Conservation (phyloP, 148 eudicot species). For the Spergularia bocconei region DNA sequence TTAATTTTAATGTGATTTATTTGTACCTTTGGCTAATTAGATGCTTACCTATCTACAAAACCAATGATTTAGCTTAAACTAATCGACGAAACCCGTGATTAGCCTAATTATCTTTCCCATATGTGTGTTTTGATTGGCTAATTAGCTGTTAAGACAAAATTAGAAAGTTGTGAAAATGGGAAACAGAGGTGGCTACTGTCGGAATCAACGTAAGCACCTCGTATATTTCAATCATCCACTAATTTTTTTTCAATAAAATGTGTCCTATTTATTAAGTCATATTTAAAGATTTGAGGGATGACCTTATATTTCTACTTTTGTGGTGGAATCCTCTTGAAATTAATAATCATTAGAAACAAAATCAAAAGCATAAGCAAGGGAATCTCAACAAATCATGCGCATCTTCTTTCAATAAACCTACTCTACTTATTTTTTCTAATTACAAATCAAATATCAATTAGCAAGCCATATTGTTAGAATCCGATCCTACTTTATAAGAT, state of each 20-base stretch:
- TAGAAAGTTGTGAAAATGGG: slow-evolving; percentile 38
- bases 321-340: too few relatives aligned
- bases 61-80: not conserved
- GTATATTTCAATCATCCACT: slow-evolving; percentile 8
- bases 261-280: not conserved
- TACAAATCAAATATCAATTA: not conserved
- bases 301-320: not conserved
- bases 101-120: too few relatives aligned
- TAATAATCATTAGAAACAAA: not conserved
- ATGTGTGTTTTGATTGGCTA: not conserved
- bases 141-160: slow-evolving; percentile 15
- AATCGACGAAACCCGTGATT: not conserved
- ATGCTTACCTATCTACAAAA: slow-evolving; percentile 22
- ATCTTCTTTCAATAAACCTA: slow-evolving; percentile 11
- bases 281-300: not conserved
- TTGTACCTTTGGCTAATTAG: not conserved
- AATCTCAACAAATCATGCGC: slow-evolving; percentile 29
- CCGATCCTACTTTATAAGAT: too few relatives aligned
- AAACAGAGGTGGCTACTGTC: slow-evolving; percentile 37
- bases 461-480: too few relatives aligned
- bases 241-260: not conserved
- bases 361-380: slow-evolving; percentile 24
- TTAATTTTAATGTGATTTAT: not conserved
- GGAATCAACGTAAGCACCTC: slow-evolving; percentile 28
- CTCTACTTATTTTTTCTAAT: not conserved